phyloP scores from a whole-genome alignment of 495 filamentous ascomycete genomes.

The Penicillium tannophilum region DNA sequence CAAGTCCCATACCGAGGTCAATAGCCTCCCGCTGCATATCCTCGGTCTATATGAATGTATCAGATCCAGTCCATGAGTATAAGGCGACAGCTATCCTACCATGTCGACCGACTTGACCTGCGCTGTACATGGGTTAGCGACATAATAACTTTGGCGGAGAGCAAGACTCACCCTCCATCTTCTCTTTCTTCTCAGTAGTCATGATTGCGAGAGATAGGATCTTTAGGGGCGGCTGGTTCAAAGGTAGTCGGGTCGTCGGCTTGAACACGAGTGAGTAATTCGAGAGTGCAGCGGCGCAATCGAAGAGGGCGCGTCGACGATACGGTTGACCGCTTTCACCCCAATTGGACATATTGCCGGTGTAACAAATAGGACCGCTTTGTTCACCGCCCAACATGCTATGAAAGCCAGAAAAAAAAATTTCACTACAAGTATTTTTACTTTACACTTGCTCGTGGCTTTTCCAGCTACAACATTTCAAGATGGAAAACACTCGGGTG shows the following conservation, averaged over 20 bases:
- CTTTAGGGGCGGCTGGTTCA: not conserved
- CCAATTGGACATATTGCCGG: slow-evolving; percentile 18
- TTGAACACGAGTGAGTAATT: not conserved
- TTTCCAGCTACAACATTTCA: slow-evolving; percentile 25
- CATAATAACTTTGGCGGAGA: not conserved
- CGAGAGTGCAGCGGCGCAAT: not conserved
- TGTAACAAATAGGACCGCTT: slow-evolving; percentile 19
- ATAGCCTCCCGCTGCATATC: slow-evolving; percentile 96
- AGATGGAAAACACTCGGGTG: slow-evolving; percentile 66
- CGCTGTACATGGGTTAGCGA: slow-evolving; percentile 54
- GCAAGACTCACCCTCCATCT: slow-evolving; percentile 65
- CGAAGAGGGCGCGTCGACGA: slow-evolving; percentile 6
- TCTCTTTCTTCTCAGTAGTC: slow-evolving; percentile 64
- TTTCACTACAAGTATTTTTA: slow-evolving; percentile 21
- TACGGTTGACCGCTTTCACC: slow-evolving; percentile 12
- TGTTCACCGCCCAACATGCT: slow-evolving; percentile 39
- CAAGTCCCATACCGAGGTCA: slow-evolving; percentile 74
- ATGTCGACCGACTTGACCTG: slow-evolving; percentile 98
- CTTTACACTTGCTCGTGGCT: slow-evolving; percentile 18
- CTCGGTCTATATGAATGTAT: slow-evolving; percentile 64
- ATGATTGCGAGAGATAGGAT: slow-evolving; percentile 31
- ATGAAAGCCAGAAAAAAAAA: slow-evolving; percentile 42
- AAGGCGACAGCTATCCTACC: slow-evolving; percentile 52
- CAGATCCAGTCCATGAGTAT: slow-evolving; percentile 15
- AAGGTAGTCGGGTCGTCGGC: not conserved